Conservation (phyloP, 129 eudicot species). For the Heracleum sosnowskyi region DNA sequence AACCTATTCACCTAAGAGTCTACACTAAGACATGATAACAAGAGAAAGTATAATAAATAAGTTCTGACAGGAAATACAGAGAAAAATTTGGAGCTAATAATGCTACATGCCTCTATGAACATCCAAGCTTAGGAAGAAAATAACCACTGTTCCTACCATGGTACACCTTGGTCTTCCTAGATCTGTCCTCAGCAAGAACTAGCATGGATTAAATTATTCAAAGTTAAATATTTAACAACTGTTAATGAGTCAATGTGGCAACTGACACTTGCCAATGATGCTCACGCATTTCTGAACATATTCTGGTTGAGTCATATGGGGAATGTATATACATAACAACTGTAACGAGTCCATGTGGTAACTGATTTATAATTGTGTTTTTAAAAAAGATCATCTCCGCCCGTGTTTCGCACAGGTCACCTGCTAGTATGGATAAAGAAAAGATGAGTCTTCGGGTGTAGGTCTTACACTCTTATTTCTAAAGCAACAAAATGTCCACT, state of each 20-base stretch:
- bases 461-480: neutral
- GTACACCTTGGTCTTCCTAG: neutral
- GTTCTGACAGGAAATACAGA: neutral
- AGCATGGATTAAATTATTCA: too few species aligned
- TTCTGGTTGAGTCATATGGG: neutral
- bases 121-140: too few species aligned
- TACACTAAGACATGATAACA: neutral
- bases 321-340: too few species aligned
- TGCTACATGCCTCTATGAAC: too few species aligned
- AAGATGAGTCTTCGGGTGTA: neutral
- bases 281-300: neutral
- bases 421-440: neutral
- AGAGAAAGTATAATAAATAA: neutral
- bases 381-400: neutral
- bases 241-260: too few species aligned
- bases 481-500: neutral
- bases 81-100: neutral
- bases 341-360: too few species aligned
- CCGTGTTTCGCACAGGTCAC: neutral
- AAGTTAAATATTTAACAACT: too few species aligned
- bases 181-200: too few species aligned
- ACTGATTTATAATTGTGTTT: too few species aligned
- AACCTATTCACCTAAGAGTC: neutral
- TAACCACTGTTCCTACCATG: neutral
- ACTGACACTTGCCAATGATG: too few species aligned